phyloP scores from a whole-genome alignment of 352 stramenopile genomes.

The Globisporangium nunn region DNA sequence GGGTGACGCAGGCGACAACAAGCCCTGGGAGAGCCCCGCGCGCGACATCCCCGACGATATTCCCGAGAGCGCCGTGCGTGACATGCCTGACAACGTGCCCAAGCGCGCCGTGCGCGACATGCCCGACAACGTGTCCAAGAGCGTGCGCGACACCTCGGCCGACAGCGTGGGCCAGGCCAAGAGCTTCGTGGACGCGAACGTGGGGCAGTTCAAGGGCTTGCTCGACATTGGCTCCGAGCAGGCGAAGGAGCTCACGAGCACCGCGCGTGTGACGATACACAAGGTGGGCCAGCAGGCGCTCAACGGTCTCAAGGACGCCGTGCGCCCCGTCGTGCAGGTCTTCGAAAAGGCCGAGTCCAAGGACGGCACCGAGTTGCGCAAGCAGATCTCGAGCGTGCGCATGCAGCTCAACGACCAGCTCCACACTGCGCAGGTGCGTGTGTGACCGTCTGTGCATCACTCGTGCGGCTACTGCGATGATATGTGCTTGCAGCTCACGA shows the following conservation, averaged over 20 bases:
- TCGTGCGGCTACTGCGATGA: not conserved
- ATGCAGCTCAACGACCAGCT: conserved; percentile 55
- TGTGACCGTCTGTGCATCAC: not conserved
- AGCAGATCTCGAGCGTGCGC: conserved; percentile 37
- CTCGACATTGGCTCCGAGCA: conserved; percentile 34
- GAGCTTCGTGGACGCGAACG: conserved; percentile 24
- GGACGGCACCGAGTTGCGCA: conserved; percentile 63
- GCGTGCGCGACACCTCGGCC: conserved; percentile 26
- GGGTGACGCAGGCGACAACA: conserved; percentile 22
- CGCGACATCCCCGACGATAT: not conserved
- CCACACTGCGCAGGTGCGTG: conserved; percentile 36
- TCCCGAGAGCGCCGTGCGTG: too few relatives aligned
- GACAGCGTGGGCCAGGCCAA: conserved; percentile 36
- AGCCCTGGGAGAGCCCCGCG: conserved; percentile 51
- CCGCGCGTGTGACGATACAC: conserved; percentile 38
- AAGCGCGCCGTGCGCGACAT: conserved; percentile 29
- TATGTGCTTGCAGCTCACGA: not conserved
- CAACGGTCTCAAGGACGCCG: conserved; percentile 26
- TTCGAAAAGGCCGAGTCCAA: conserved; percentile 56
- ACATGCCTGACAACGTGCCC: too few relatives aligned
- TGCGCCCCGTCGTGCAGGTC: conserved; percentile 46
- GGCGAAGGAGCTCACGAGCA: conserved; percentile 57
- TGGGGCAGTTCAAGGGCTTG: conserved; percentile 40
- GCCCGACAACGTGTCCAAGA: conserved; percentile 44
- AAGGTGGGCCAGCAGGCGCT: conserved; percentile 31